These are phyloP conservation scores for Persicaria maculosa DNA, from an alignment of 148 eudicot species.

Conservation along the genomic window DNA sequence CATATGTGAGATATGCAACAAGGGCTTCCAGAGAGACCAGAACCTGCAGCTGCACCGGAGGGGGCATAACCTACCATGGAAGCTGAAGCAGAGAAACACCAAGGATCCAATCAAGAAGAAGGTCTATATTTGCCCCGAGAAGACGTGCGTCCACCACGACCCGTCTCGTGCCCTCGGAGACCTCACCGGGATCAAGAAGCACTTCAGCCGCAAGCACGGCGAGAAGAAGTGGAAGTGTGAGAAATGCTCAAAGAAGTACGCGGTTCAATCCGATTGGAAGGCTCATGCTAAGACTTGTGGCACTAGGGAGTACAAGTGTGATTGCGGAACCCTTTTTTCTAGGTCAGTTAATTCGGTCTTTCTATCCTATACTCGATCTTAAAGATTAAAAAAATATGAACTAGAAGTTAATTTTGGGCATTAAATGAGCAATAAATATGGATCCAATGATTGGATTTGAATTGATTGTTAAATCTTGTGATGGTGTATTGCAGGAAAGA, in stretches of 20 bases:
- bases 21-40: constrained; percentile 89
- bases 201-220: constrained; percentile 80
- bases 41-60: constrained; percentile 82
- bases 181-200: constrained; percentile 86
- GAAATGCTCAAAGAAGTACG: constrained; percentile 87
- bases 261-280: constrained; percentile 93
- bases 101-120: constrained; percentile 52
- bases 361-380: no score
- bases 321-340: constrained; percentile 95
- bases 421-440: neutral
- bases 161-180: constrained; percentile 90
- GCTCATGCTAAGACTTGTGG: constrained; percentile 93
- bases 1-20: constrained; percentile 87
- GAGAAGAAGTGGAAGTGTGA: constrained; percentile 97
- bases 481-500: constrained; percentile 55
- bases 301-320: constrained; percentile 91
- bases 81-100: constrained; percentile 48
- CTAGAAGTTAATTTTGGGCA: neutral
- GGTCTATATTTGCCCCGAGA: constrained; percentile 84
- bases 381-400: no score
- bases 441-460: neutral
- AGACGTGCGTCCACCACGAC: constrained; percentile 78
- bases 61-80: constrained; percentile 90
- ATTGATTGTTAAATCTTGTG: neutral
- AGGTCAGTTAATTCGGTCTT: constrained; percentile 28